phyloP scores from a whole-genome alignment of 1,284 basidiomycete genomes.

The Melampsora americana region DNA sequence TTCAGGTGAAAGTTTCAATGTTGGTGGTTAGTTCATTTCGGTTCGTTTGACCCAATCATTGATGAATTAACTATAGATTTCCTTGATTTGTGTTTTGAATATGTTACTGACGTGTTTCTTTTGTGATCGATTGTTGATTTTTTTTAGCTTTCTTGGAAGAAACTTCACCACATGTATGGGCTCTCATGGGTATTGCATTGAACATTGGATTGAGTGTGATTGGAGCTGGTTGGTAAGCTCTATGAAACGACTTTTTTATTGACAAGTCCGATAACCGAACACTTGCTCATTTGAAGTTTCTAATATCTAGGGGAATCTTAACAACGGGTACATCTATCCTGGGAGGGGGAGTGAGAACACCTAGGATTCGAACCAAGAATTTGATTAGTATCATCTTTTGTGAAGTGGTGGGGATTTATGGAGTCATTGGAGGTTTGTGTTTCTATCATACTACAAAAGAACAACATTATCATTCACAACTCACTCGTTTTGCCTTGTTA shows the following conservation, averaged over 20 bases:
- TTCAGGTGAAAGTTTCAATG: constrained; percentile 52
- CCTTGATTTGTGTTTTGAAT: not conserved
- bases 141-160: constrained; percentile 86
- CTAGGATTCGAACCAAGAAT: constrained; percentile 95
- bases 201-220: constrained; percentile 90
- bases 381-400: constrained; percentile 99
- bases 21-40: constrained; percentile 61
- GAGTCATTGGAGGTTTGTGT: constrained; percentile 50
- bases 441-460: not conserved
- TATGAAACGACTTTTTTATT: not conserved
- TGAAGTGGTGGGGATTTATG: constrained; percentile 64
- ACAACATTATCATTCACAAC: not conserved
- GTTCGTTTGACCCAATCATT: no score
- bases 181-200: constrained; percentile 80
- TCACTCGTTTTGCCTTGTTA: constrained; percentile 1
- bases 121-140: not conserved
- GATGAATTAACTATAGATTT: no score
- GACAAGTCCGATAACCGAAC: not conserved
- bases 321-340: constrained; percentile 91
- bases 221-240: constrained; percentile 86
- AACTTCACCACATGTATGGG: constrained; percentile 90
- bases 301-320: constrained; percentile 80
- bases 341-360: constrained; percentile 89
- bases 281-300: not conserved
- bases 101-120: not conserved